Evolutionary conservation across 805 yeast genomes (phyloP).

Genomic region (Myxozyma kluyveri): DNA sequence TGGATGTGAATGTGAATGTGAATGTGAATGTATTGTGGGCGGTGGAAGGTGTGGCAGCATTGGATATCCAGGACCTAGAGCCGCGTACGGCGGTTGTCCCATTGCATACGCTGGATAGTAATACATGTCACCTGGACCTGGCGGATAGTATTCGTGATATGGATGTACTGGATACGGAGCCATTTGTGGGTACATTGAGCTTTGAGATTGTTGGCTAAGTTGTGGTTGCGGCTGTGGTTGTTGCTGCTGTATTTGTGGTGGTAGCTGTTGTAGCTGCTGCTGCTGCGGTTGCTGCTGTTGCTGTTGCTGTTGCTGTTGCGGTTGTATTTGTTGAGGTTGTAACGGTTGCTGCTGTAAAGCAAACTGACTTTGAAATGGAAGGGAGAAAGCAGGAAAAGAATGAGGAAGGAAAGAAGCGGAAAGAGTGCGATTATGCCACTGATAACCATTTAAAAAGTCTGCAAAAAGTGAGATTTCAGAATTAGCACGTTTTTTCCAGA

Average conservation of each 20-base stretch:
- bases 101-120: too few relatives aligned
- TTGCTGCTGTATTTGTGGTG: neutral
- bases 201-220: neutral
- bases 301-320: neutral
- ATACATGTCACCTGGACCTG: too few relatives aligned
- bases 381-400: neutral
- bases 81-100: too few relatives aligned
- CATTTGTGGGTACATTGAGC: too few relatives aligned
- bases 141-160: too few relatives aligned
- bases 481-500: too few relatives aligned
- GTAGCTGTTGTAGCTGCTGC: neutral
- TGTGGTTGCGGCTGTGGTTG: slow-evolving; percentile 4
- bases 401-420: slow-evolving; percentile 5
- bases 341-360: too few relatives aligned
- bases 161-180: too few relatives aligned
- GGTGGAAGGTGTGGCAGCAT: too few relatives aligned
- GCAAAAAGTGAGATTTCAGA: neutral
- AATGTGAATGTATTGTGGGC: too few relatives aligned
- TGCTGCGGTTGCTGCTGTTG: neutral
- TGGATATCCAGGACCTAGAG: too few relatives aligned
- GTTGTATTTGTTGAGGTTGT: neutral
- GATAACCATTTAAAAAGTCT: slow-evolving; percentile 23
- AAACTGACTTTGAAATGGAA: neutral
- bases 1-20: too few relatives aligned
- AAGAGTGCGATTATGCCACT: slow-evolving; percentile 24